phyloP scores from a whole-genome alignment of 2,329 filamentous ascomycete species.

The Epichloe festucae region DNA sequence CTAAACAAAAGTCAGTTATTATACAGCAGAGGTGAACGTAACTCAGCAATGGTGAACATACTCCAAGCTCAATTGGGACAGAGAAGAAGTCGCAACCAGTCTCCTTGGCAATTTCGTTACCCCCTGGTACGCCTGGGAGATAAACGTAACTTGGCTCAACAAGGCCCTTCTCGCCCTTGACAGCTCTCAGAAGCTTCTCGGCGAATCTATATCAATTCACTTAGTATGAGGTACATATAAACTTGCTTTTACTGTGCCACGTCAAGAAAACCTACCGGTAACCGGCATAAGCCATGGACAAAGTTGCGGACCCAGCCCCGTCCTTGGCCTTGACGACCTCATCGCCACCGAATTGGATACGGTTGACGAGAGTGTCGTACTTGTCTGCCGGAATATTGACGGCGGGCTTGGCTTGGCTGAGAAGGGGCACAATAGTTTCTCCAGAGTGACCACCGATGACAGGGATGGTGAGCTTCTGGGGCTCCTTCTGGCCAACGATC shows the following conservation, averaged over 20 bases:
- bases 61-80: slow-evolving; percentile 86
- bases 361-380: slow-evolving; percentile 80
- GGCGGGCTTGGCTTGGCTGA: slow-evolving; percentile 75
- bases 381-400: slow-evolving; percentile 79
- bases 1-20: slow-evolving; percentile 33
- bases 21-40: slow-evolving; percentile 5
- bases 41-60: slow-evolving; percentile 37
- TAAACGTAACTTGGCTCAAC: slow-evolving; percentile 94
- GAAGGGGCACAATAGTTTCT: slow-evolving; percentile 93
- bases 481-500: slow-evolving; percentile 69
- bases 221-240: slow-evolving; percentile 5
- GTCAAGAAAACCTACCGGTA: slow-evolving; percentile 51
- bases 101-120: slow-evolving; percentile 72
- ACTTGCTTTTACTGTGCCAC: neutral
- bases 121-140: slow-evolving; percentile 83
- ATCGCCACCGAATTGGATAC: slow-evolving; percentile 96
- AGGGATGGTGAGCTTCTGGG: slow-evolving; percentile 71
- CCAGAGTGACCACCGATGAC: slow-evolving; percentile 96
- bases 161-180: slow-evolving; percentile 81
- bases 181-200: slow-evolving; percentile 82
- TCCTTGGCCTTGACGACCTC: slow-evolving; percentile 95
- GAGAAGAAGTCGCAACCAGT: slow-evolving; percentile 91
- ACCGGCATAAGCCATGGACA: slow-evolving; percentile 92
- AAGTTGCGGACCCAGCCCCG: slow-evolving; percentile 75
- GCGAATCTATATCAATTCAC: slow-evolving; percentile 52